Base-by-base conservation (phyloP, 352 stramenopile genomes). In the Phytophthora niederhauseri region DNA sequence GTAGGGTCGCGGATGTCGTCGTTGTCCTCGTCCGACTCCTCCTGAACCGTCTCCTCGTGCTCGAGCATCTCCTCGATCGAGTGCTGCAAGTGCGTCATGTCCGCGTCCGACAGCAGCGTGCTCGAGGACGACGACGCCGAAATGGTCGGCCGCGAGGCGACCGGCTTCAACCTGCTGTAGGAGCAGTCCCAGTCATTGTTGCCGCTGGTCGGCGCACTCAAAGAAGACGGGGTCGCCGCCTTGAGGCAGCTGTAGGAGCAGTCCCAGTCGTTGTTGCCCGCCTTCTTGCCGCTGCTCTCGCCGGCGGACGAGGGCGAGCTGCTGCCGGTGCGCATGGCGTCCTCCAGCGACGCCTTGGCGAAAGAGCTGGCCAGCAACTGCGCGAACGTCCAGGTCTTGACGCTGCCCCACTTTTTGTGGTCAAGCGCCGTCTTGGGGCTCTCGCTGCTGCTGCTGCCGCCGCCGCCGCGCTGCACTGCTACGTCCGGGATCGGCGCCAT, bases 371-470 rank as follows among this genome's bases (percentile, higher is more conserved):
- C 72, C 58, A 93, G 57, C 61, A 92, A 57, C 52, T 92, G 83
- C 1, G 69, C 78, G 67, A 93, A 92, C 70, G 85, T 87, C 83
- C 83, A 93, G 20, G 83, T 90, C 78, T 93, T 91, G 57, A 91
- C 80, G 38, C 83, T 85, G 41, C 73, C 80, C 83, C 83, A 93
- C 55, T 76, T 79, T 22, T 79, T 73, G 66, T 60, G 36, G 52
- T 71, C 50, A 17, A 60, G 51, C 41, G 43, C 45, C 19, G n/a
- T 52, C n/a, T 69, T 70, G 49, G 68, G 57, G 17, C 36, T 61
- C 53, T 62, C 66, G 15, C n/a, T 20, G 14, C 38, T 19, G 38
- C 14, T 15, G 48, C 28, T 31, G 30, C n/a, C 8, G 14, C 41
- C 7, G 41, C 41, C 41, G 48, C 28, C 26, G 31, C 24, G 34